Conservation (phyloP, 768 basidiomycete species). For the Clitopilus hobsonii region DNA sequence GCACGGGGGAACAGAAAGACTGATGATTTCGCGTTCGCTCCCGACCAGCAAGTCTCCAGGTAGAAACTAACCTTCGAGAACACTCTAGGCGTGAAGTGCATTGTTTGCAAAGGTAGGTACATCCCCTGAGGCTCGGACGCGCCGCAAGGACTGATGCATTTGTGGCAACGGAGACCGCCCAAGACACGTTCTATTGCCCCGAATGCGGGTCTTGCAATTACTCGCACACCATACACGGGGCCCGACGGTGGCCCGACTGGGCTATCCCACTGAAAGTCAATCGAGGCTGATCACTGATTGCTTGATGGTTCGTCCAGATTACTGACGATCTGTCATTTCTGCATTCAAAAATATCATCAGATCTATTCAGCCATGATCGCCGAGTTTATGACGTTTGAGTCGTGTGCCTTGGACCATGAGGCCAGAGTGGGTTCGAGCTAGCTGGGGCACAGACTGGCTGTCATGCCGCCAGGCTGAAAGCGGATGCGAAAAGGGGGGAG, state of each 20-base stretch:
- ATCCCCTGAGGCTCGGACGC: background rate
- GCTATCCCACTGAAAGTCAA: background rate
- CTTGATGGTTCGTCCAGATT: background rate
- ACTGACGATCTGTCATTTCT: background rate
- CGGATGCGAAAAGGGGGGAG: background rate
- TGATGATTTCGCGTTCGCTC: background rate
- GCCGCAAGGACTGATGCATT: constrained; percentile 1
- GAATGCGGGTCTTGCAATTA: background rate
- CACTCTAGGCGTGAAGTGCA: background rate
- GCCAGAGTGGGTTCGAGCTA: background rate
- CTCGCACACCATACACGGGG: background rate
- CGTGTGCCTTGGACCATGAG: background rate
- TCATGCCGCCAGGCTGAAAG: background rate
- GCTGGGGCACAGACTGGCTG: no score
- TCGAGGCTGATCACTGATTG: background rate
- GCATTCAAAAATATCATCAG: background rate
- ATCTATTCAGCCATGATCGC: background rate
- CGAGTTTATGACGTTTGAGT: background rate
- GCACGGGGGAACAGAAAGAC: background rate
- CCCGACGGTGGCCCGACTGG: no score
- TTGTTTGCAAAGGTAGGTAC: background rate
- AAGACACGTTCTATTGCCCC: background rate
- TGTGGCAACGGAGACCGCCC: background rate
- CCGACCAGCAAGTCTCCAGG: background rate
- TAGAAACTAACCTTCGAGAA: background rate